A percentile compares a stretch with the other conserved stretches of the same genome.
These are phyloP conservation scores for Lasiodiplodia theobromae DNA, from an alignment of 2,329 filamentous ascomycete species.

Conservation along the genomic window DNA sequence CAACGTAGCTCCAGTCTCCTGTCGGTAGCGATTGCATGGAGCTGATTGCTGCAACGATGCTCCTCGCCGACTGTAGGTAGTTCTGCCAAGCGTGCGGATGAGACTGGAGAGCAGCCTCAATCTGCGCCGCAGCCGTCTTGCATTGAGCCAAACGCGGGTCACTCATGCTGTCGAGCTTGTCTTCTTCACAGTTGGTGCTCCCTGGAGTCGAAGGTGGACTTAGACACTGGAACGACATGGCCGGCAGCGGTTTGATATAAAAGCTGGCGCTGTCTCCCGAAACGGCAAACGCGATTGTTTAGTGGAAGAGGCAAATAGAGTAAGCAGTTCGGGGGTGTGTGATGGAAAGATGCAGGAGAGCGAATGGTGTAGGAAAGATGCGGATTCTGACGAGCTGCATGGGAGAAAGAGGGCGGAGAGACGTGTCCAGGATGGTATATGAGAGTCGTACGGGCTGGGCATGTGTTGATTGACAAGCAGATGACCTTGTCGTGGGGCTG, in stretches of 20 bases:
- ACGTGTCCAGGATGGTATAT: slow-evolving; percentile 4
- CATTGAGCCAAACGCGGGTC: slow-evolving; percentile 21
- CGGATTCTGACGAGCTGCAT: slow-evolving; percentile 20
- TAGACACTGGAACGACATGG: slow-evolving; percentile 23
- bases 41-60: slow-evolving; percentile 50
- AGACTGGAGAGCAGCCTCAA: slow-evolving; percentile 43
- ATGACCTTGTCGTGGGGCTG: slow-evolving; percentile 25
- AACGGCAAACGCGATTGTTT: not conserved
- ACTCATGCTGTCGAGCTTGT: slow-evolving; percentile 13
- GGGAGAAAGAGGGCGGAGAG: slow-evolving; percentile 22
- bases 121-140: slow-evolving; percentile 40
- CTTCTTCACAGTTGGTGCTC: not conserved
- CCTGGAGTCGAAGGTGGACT: slow-evolving; percentile 20
- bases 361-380: not conserved
- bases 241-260: slow-evolving; percentile 17
- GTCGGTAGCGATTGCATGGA: slow-evolving; percentile 48
- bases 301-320: slow-evolving; percentile 10
- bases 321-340: not conserved
- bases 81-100: slow-evolving; percentile 41
- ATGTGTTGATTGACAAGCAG: slow-evolving; percentile 24
- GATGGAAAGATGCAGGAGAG: not conserved
- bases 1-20: slow-evolving; percentile 43
- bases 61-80: slow-evolving; percentile 42
- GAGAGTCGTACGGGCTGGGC: slow-evolving; percentile 12
- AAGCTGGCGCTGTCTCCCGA: not conserved